phyloP scores from a whole-genome alignment of 75 land plant species.

The Pinus taeda region DNA sequence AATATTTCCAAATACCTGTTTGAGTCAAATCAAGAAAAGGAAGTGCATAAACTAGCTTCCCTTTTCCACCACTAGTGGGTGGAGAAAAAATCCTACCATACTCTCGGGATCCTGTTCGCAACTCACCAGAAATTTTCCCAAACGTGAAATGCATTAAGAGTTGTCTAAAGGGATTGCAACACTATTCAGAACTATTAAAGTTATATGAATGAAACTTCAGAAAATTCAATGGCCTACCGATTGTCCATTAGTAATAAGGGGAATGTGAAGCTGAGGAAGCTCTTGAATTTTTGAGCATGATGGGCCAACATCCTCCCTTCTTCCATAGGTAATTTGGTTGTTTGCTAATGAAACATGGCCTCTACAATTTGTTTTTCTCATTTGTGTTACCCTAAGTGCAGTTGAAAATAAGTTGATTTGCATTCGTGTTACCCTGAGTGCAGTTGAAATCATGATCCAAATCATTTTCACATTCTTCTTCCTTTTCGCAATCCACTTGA shows the following conservation, averaged over 20 bases:
- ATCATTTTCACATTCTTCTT: constrained; percentile 24
- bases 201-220: background rate
- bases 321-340: too few species aligned
- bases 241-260: constrained; percentile 62
- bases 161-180: background rate
- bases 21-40: constrained; percentile 23
- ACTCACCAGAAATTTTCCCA: constrained; percentile 11
- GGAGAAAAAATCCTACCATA: constrained; percentile 24
- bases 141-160: background rate
- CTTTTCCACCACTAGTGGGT: constrained; percentile 24
- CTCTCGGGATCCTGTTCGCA: constrained; percentile 17
- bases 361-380: background rate
- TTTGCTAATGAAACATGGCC: too few species aligned
- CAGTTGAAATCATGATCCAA: constrained; percentile 18
- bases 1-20: constrained; percentile 12
- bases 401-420: too few species aligned
- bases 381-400: background rate
- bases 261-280: too few species aligned
- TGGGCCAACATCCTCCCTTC: too few species aligned
- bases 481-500: constrained; percentile 22
- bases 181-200: background rate
- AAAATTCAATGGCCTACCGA: constrained; percentile 20
- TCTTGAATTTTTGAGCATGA: too few species aligned
- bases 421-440: constrained; percentile 1
- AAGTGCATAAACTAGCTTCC: constrained; percentile 38